Evolutionary conservation across 306 rosid species (phyloP), one percentile per base, ranked within the genome.

Genomic region (Trifolium pratense): DNA sequence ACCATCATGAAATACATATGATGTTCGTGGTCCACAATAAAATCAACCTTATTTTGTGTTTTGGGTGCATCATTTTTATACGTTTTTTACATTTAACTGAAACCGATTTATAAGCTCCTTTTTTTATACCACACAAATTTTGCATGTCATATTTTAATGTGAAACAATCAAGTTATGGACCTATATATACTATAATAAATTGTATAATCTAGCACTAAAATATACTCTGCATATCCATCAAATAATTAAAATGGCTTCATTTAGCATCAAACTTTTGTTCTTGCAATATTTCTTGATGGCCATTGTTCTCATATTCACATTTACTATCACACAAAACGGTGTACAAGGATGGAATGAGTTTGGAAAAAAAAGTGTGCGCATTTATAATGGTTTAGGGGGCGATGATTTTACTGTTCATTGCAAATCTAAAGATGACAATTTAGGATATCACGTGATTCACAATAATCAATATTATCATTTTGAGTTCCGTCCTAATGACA

Each of bases 401-500:
- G 13, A 62, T 16, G 48, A 36, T 49, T 7, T 63, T n/a, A 8
- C 0, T n/a, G 6, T 74, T 49, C 63, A 51, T 51, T 74, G 78
- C 42, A 63, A 74, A 63, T 74, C 78, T 14, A 36, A 6, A 74
- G 9, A 74, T 9, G 10, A 74, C 4, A 39, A 74, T 64, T 10
- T 74, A 37, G 14, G 29, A 1, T 1, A 0, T 36, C 71, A 74
- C 6, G 40, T 63, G 10, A 37, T 74, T 36, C 0, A 63, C 11
- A 7, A 4, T 1, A 0, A 49, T 4, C 3, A 36, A 23, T 3
- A 0, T 36, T 74, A 0, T n/a, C n/a, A n/a, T n/a, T n/a, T n/a
- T 63, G 5, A 13, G 15, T 74, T 74, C 7, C 71, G 0, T 36
- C 25, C 31, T 21, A 74, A 64, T 9, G n/a, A n/a, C n/a, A n/a